These are phyloP conservation scores for Thelonectria rubi DNA, from an alignment of 2,329 filamentous ascomycete genomes.

Conservation along the genomic window DNA sequence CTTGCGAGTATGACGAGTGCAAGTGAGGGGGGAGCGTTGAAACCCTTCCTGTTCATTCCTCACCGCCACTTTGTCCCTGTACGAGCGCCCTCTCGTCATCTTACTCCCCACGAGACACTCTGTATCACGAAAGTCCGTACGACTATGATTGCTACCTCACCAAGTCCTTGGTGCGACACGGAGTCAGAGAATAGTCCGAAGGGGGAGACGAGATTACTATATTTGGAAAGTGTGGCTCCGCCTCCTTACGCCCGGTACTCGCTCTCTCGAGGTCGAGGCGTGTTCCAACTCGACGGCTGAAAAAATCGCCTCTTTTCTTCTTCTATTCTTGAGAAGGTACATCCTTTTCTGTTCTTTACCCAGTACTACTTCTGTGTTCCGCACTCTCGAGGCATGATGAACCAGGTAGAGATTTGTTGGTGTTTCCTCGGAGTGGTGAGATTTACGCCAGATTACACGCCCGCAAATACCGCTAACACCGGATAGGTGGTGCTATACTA, in stretches of 20 bases:
- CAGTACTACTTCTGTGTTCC: not conserved
- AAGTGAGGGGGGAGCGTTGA: not conserved
- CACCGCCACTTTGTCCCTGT: not conserved
- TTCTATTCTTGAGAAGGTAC: not conserved
- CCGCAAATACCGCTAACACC: not conserved
- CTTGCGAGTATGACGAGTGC: not conserved
- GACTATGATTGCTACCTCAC: not conserved
- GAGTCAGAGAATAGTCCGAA: not conserved
- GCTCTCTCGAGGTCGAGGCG: too few species aligned
- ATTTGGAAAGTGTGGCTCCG: not conserved
- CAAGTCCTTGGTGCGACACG: not conserved
- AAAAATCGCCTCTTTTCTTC: not conserved
- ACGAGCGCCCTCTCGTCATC: not conserved
- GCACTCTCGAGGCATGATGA: not conserved
- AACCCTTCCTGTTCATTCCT: not conserved
- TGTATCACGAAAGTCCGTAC: not conserved
- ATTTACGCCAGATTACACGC: not conserved
- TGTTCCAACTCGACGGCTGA: not conserved
- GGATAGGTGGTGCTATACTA: not conserved
- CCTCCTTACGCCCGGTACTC: too few species aligned
- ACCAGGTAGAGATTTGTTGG: not conserved
- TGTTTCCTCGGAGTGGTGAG: not conserved
- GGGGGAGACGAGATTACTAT: not conserved
- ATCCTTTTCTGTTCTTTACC: not conserved
- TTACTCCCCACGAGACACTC: not conserved